Percentiles rank a stretch among this genome's conserved stretches.
phyloP scores from a whole-genome alignment of 495 filamentous ascomycete genomes.

The Hyphodiscus hymeniophilus region DNA sequence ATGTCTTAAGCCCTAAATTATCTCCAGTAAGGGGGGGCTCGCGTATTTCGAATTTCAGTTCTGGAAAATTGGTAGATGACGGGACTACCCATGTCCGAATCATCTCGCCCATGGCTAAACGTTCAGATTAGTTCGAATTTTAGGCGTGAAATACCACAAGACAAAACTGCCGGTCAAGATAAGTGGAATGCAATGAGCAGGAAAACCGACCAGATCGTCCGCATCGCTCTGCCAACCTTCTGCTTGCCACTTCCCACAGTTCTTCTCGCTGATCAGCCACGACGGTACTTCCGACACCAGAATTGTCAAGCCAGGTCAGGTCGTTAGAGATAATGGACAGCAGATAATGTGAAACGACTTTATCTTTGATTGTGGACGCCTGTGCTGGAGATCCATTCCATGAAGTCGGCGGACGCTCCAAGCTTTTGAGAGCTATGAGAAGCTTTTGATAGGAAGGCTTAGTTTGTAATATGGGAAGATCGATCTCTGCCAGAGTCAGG shows the following conservation, averaged over 20 bases:
- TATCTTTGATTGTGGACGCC: background rate
- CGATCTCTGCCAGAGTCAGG: constrained; percentile 24
- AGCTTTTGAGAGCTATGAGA: constrained; percentile 32
- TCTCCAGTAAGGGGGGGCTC: constrained; percentile 78
- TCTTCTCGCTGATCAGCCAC: constrained; percentile 49
- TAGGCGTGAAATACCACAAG: background rate
- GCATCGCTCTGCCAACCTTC: constrained; percentile 72
- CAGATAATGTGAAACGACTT: constrained; percentile 42
- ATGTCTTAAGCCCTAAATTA: constrained; percentile 86
- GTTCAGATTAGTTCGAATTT: background rate
- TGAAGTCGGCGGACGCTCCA: constrained; percentile 34
- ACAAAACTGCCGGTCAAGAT: background rate
- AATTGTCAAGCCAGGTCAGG: constrained; percentile 57
- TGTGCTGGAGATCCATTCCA: constrained; percentile 12
- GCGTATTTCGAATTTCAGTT: constrained; percentile 59
- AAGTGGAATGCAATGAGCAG: background rate
- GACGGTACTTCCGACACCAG: background rate
- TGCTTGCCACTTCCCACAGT: constrained; percentile 72
- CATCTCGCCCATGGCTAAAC: constrained; percentile 66
- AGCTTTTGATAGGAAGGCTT: constrained; percentile 40
- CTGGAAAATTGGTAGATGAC: background rate
- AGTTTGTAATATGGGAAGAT: constrained; percentile 44
- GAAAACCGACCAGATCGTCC: constrained; percentile 51
- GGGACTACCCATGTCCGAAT: constrained; percentile 68
- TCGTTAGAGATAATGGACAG: constrained; percentile 67